These are phyloP conservation scores for Wilcoxina mikolae DNA, from an alignment of 495 filamentous ascomycete species.

Conservation along the genomic window DNA sequence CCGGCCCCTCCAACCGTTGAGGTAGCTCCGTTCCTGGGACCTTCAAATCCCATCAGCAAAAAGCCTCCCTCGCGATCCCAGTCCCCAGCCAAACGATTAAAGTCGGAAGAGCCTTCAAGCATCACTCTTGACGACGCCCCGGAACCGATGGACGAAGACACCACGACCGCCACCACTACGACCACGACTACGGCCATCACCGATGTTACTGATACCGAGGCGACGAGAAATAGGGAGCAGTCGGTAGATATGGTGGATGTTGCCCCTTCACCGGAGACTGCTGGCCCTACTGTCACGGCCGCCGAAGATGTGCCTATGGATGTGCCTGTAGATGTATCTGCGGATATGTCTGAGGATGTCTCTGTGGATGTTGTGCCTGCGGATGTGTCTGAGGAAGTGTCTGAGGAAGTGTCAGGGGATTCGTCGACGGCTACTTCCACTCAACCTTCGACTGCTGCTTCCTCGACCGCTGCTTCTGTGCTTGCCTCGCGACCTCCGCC, in stretches of 20 bases:
- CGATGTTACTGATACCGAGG: too few species aligned
- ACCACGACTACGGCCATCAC: too few species aligned
- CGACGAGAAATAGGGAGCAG: too few species aligned
- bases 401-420: background rate
- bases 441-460: constrained; percentile 10
- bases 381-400: background rate
- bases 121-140: constrained; percentile 1
- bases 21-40: background rate
- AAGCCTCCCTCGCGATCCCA: constrained; percentile 15
- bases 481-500: constrained; percentile 33
- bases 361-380: constrained; percentile 30
- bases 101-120: constrained; percentile 23
- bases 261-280: too few species aligned
- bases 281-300: too few species aligned
- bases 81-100: constrained; percentile 28
- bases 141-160: constrained; percentile 27
- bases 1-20: background rate
- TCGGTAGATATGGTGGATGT: too few species aligned
- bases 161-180: constrained; percentile 7
- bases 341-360: too few species aligned
- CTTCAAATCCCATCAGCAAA: constrained; percentile 1
- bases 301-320: too few species aligned
- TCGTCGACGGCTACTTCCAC: constrained; percentile 6
- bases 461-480: constrained; percentile 13
- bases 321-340: too few species aligned